Evolutionary conservation across 1,284 basidiomycete genomes (phyloP).

Genomic region (Sanghuangporus weigelae): DNA sequence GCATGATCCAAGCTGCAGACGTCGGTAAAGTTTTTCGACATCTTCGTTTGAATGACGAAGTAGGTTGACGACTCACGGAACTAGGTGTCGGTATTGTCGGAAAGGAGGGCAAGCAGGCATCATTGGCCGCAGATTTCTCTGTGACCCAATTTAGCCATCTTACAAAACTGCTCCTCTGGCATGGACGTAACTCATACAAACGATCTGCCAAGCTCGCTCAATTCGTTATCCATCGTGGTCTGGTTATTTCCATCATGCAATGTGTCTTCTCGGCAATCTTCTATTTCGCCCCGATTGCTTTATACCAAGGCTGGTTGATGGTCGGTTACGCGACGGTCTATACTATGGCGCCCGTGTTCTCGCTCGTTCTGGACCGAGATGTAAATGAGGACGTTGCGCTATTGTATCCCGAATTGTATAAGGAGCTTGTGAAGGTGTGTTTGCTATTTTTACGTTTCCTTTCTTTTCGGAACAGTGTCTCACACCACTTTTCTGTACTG

Average conservation of each 20-base stretch:
- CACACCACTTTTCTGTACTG: slow-evolving; percentile 10
- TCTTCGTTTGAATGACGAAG: background rate
- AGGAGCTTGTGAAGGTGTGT: slow-evolving; percentile 89
- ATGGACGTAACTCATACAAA: slow-evolving; percentile 97
- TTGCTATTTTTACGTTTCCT: background rate
- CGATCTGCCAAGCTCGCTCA: slow-evolving; percentile 97
- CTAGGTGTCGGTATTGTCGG: slow-evolving; percentile 95
- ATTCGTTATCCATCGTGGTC: slow-evolving; percentile 96
- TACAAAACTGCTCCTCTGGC: slow-evolving; percentile 94
- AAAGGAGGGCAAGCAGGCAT: slow-evolving; percentile 98
- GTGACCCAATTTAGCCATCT: slow-evolving; percentile 95
- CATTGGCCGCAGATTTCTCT: slow-evolving; percentile 96
- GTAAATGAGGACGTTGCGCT: slow-evolving; percentile 94
- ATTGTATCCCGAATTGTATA: slow-evolving; percentile 96
- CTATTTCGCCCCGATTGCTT: slow-evolving; percentile 97
- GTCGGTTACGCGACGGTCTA: slow-evolving; percentile 97
- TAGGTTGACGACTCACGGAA: slow-evolving; percentile 2
- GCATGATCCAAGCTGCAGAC: slow-evolving; percentile 94
- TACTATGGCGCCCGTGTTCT: slow-evolving; percentile 99
- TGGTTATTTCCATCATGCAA: slow-evolving; percentile 98
- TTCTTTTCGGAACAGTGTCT: background rate
- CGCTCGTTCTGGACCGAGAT: slow-evolving; percentile 92
- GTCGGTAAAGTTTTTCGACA: slow-evolving; percentile 56
- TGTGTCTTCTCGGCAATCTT: slow-evolving; percentile 97
- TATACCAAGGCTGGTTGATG: slow-evolving; percentile 98